Evolutionary conservation across 2,329 filamentous ascomycete genomes (phyloP).

Genomic region (Aotearoamyces nothofagi): DNA sequence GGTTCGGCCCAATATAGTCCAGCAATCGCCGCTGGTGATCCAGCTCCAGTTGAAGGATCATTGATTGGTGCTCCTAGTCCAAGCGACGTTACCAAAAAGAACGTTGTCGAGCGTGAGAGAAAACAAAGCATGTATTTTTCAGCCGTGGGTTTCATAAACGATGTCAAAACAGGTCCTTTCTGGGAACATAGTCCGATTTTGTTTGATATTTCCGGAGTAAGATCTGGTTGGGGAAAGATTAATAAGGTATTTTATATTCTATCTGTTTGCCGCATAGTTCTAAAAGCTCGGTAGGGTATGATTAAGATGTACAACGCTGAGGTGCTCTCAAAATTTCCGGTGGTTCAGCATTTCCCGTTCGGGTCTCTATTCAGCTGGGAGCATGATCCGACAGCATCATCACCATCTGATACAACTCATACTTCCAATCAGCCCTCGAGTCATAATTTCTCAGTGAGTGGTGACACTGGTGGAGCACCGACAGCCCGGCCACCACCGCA

Average conservation of each 20-base stretch:
- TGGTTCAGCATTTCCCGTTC: slow-evolving; percentile 91
- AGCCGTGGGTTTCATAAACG: slow-evolving; percentile 91
- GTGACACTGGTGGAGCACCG: slow-evolving; percentile 1
- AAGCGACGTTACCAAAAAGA: slow-evolving; percentile 47
- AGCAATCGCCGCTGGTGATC: slow-evolving; percentile 46
- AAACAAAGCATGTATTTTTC: slow-evolving; percentile 79
- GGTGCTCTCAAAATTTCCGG: slow-evolving; percentile 90
- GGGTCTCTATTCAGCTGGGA: slow-evolving; percentile 72
- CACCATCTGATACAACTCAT: slow-evolving; percentile 36
- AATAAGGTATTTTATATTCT: slow-evolving; percentile 49
- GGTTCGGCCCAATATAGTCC: slow-evolving; percentile 81
- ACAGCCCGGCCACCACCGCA: slow-evolving; percentile 3
- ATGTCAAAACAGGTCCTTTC: slow-evolving; percentile 91
- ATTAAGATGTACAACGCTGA: slow-evolving; percentile 99
- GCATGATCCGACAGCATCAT: slow-evolving; percentile 41
- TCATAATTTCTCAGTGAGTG: slow-evolving; percentile 2
- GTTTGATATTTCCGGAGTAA: slow-evolving; percentile 86
- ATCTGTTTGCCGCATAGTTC: slow-evolving; percentile 1
- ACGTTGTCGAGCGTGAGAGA: slow-evolving; percentile 50
- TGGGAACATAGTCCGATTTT: slow-evolving; percentile 94
- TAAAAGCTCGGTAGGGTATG: slow-evolving; percentile 53
- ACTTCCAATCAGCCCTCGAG: slow-evolving; percentile 35
- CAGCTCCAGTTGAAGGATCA: slow-evolving; percentile 68
- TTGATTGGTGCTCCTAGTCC: slow-evolving; percentile 56
- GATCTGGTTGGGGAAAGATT: slow-evolving; percentile 94